phyloP scores from a whole-genome alignment of 2,329 filamentous ascomycete species.

The Zymoseptoria crescenta region DNA sequence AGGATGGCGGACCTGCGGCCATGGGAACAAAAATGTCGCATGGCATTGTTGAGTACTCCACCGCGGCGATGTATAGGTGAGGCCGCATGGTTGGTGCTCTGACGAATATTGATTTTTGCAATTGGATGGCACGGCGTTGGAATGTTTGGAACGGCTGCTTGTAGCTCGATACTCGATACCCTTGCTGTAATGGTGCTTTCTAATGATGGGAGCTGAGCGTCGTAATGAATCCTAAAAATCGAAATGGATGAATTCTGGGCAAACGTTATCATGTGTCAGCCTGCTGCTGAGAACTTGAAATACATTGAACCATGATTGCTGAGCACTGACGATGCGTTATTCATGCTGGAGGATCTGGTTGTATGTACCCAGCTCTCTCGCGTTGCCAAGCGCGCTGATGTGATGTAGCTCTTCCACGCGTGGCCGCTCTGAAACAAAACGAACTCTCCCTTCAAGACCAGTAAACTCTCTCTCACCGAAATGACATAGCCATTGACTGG shows the following conservation, averaged over 20 bases:
- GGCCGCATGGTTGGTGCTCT: background rate
- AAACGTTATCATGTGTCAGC: background rate
- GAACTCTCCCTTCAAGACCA: background rate
- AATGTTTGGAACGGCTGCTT: background rate
- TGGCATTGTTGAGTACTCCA: constrained; percentile 3
- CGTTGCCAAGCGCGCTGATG: background rate
- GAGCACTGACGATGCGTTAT: background rate
- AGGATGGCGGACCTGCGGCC: constrained; percentile 6
- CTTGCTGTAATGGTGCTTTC: constrained; percentile 3
- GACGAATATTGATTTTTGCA: background rate
- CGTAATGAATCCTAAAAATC: background rate
- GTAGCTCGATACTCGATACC: constrained; percentile 8
- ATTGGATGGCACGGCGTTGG: background rate
- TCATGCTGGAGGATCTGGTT: background rate
- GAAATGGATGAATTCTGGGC: background rate
- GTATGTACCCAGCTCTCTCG: background rate
- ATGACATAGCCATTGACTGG: constrained; percentile 4
- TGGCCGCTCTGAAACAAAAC: background rate
- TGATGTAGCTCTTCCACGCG: background rate
- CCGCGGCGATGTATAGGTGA: constrained; percentile 2
- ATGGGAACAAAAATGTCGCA: constrained; percentile 9
- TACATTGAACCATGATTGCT: background rate
- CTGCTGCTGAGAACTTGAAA: background rate
- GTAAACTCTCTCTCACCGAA: background rate
- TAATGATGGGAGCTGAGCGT: too few relatives aligned